These are phyloP conservation scores for Paraleonurus japonicus DNA, from an alignment of 257 asterid species.

Conservation along the genomic window DNA sequence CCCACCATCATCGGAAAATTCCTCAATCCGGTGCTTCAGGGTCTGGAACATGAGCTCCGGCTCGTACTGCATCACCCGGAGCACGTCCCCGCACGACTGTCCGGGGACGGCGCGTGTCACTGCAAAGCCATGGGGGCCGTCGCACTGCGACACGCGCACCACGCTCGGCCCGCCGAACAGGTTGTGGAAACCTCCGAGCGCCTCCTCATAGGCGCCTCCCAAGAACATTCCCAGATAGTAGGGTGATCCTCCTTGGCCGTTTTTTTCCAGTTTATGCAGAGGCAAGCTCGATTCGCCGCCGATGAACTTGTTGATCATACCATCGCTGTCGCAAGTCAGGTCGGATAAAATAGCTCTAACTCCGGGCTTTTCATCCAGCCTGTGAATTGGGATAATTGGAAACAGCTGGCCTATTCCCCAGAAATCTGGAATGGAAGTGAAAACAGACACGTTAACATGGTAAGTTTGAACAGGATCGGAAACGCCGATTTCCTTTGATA, in stretches of 20 bases:
- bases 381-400: slow-evolving; percentile 87
- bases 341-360: slow-evolving; percentile 73
- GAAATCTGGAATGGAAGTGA: slow-evolving; percentile 95
- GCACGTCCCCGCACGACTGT: slow-evolving; percentile 72
- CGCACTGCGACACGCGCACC: slow-evolving; percentile 76
- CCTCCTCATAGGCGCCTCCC: slow-evolving; percentile 98
- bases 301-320: slow-evolving; percentile 82
- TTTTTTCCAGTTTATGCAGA: slow-evolving; percentile 62
- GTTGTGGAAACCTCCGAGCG: slow-evolving; percentile 88
- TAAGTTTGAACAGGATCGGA: slow-evolving; percentile 64
- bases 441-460: slow-evolving; percentile 75
- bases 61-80: slow-evolving; percentile 85
- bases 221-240: slow-evolving; percentile 89
- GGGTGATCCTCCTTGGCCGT: slow-evolving; percentile 33
- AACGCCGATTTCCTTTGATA: slow-evolving; percentile 65
- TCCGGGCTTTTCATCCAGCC: slow-evolving; percentile 68
- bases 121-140: slow-evolving; percentile 80
- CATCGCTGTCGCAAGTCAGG: slow-evolving; percentile 94
- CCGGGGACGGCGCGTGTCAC: slow-evolving; percentile 85
- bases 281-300: slow-evolving; percentile 93
- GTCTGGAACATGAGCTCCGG: slow-evolving; percentile 92
- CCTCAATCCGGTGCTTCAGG: slow-evolving; percentile 82
- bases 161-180: slow-evolving; percentile 89
- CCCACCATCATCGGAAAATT: slow-evolving; percentile 33
- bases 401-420: slow-evolving; percentile 92